phyloP scores from a whole-genome alignment of 2,329 filamentous ascomycete genomes.

The Neocucurbitaria cava region DNA sequence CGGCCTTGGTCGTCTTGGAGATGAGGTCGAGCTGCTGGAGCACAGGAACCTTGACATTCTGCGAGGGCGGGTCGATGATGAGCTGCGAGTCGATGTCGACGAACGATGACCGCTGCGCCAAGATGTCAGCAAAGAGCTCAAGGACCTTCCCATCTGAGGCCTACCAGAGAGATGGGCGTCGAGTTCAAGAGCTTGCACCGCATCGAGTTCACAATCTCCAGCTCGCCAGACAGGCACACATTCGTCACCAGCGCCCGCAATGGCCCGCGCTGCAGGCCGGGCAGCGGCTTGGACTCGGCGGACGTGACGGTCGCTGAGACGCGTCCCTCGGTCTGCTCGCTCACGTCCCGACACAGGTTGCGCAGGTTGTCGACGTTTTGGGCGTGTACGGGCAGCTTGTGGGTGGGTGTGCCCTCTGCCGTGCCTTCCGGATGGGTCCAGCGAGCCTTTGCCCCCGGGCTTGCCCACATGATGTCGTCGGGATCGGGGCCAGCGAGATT shows the following conservation, averaged over 20 bases:
- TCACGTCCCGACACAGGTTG: conserved; percentile 82
- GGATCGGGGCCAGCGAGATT: conserved; percentile 90
- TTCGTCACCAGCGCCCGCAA: conserved; percentile 70
- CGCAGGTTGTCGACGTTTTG: conserved; percentile 83
- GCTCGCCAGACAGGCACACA: conserved; percentile 86
- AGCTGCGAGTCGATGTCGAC: conserved; percentile 93
- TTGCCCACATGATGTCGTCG: conserved; percentile 94
- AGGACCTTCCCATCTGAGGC: conserved; percentile 43
- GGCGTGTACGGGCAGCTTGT: conserved; percentile 90
- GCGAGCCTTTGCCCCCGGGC: conserved; percentile 81
- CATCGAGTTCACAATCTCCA: conserved; percentile 87
- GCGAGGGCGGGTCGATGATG: conserved; percentile 76
- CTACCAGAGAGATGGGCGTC: conserved; percentile 89
- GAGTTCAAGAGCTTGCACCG: conserved; percentile 89
- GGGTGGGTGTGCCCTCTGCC: conserved; percentile 80
- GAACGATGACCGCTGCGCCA: conserved; percentile 79
- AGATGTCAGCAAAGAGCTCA: conserved; percentile 28
- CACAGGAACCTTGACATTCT: conserved; percentile 75
- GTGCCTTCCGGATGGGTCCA: conserved; percentile 94
- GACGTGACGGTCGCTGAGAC: conserved; percentile 85
- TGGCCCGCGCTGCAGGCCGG: conserved; percentile 59
- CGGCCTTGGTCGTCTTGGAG: conserved; percentile 87
- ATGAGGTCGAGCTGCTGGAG: conserved; percentile 86
- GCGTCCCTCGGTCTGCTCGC: conserved; percentile 66
- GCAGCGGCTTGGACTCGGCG: conserved; percentile 72